phyloP scores from a whole-genome alignment of 768 basidiomycete genomes.

The Amanita polypyramis region DNA sequence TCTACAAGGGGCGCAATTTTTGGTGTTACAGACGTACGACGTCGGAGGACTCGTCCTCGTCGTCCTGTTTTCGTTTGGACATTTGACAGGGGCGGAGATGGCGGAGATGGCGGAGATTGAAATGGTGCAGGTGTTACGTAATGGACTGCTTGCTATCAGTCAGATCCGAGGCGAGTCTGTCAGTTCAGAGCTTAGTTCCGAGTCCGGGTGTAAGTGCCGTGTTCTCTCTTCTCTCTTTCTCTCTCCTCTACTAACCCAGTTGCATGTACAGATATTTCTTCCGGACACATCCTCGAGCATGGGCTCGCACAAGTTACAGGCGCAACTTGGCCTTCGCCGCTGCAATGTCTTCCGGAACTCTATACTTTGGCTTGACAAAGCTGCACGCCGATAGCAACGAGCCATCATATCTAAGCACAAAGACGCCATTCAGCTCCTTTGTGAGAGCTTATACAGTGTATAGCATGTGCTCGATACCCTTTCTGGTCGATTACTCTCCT shows the following conservation, averaged over 20 bases:
- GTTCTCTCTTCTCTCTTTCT: constrained; percentile 4
- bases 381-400: constrained; percentile 1
- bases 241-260: neutral
- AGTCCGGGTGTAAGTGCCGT: neutral
- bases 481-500: constrained; percentile 69
- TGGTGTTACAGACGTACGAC: constrained; percentile 13
- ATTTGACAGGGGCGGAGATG: too few relatives aligned
- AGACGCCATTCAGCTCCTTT: constrained; percentile 23
- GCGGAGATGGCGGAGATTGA: neutral
- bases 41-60: constrained; percentile 26
- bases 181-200: neutral
- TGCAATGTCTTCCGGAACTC: neutral
- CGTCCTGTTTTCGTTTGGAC: constrained; percentile 47
- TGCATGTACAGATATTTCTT: constrained; percentile 5
- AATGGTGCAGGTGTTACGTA: neutral
- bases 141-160: too few relatives aligned
- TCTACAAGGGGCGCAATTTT: neutral
- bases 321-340: constrained; percentile 1
- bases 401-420: neutral
- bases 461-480: constrained; percentile 66
- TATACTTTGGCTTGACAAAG: neutral
- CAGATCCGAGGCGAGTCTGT: too few relatives aligned
- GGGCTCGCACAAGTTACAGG: neutral
- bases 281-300: neutral
- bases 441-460: constrained; percentile 76